Percentiles rank a stretch among this genome's conserved stretches.
Conservation (phyloP, 495 filamentous ascomycete species). For the Penicillium daleae region DNA sequence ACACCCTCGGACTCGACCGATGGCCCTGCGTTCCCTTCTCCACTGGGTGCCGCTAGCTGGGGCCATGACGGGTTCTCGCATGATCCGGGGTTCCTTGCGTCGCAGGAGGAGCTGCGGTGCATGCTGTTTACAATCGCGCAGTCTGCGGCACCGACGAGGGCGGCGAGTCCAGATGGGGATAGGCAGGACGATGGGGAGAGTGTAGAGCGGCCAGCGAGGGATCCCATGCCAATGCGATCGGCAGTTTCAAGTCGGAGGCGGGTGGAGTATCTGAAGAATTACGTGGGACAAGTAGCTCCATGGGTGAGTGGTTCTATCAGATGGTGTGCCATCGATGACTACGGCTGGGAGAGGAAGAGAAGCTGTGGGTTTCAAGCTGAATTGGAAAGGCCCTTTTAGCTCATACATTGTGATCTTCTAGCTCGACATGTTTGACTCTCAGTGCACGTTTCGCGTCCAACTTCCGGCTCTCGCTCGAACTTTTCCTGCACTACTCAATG, state of each 20-base stretch:
- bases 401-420: slow-evolving; percentile 9
- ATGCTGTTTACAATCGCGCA: slow-evolving; percentile 43
- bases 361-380: neutral
- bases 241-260: slow-evolving; percentile 29
- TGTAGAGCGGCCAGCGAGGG: slow-evolving; percentile 3
- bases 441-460: slow-evolving; percentile 46
- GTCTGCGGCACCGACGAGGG: slow-evolving; percentile 37
- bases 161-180: slow-evolving; percentile 23
- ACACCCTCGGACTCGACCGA: slow-evolving; percentile 28
- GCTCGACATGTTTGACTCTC: slow-evolving; percentile 57
- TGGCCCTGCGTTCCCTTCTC: slow-evolving; percentile 25
- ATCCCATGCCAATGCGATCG: slow-evolving; percentile 21
- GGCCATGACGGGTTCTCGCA: slow-evolving; percentile 41
- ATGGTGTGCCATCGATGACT: neutral
- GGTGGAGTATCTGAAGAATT: slow-evolving; percentile 50
- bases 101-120: slow-evolving; percentile 43
- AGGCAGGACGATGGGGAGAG: slow-evolving; percentile 3
- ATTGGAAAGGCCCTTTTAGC: neutral
- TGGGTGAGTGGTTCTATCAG: slow-evolving; percentile 32
- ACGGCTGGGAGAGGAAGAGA: neutral
- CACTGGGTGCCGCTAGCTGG: slow-evolving; percentile 33
- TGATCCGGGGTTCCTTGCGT: slow-evolving; percentile 43
- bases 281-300: slow-evolving; percentile 48
- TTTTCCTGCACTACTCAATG: slow-evolving; percentile 45
- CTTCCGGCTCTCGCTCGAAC: slow-evolving; percentile 42